Conservation (phyloP, 768 basidiomycete species). For the Lactifluus piperatus region DNA sequence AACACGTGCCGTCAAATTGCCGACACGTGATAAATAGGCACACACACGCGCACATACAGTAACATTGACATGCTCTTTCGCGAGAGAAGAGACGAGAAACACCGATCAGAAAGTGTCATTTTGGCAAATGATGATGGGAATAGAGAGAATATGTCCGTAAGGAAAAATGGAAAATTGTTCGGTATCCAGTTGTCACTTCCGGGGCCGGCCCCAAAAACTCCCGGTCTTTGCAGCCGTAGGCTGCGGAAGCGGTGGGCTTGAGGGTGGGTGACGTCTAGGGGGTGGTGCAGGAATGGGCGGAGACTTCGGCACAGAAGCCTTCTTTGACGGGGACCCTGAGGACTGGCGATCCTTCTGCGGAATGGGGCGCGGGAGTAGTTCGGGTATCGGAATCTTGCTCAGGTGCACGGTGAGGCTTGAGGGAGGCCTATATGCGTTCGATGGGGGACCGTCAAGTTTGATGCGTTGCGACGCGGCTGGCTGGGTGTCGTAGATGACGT, state of each 20-base stretch:
- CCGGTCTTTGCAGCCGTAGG: not conserved
- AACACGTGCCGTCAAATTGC: not conserved
- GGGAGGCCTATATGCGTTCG: slow-evolving; percentile 52
- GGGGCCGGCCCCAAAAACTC: slow-evolving; percentile 1
- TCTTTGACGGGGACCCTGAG: not conserved
- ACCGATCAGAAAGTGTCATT: not conserved
- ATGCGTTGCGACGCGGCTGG: slow-evolving; percentile 47
- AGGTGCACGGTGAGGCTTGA: slow-evolving; percentile 61
- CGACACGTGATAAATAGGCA: too few species aligned
- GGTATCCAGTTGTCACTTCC: not conserved
- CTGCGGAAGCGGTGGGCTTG: not conserved
- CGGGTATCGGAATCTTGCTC: slow-evolving; percentile 84
- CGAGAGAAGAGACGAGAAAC: too few species aligned
- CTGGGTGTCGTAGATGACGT: slow-evolving; percentile 60
- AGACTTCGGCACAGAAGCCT: not conserved
- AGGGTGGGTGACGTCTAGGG: not conserved
- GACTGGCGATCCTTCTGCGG: slow-evolving; percentile 21
- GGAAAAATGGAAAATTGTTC: not conserved
- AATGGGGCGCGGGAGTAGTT: slow-evolving; percentile 50
- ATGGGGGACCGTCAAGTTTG: slow-evolving; percentile 44
- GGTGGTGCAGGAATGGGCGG: not conserved
- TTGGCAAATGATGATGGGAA: not conserved
- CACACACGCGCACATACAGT: too few species aligned
- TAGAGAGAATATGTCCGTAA: not conserved
- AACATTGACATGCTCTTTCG: too few species aligned